Evolutionary conservation across 108 stramenopile species (phyloP).

Genomic region (Skeletonema grethae): DNA sequence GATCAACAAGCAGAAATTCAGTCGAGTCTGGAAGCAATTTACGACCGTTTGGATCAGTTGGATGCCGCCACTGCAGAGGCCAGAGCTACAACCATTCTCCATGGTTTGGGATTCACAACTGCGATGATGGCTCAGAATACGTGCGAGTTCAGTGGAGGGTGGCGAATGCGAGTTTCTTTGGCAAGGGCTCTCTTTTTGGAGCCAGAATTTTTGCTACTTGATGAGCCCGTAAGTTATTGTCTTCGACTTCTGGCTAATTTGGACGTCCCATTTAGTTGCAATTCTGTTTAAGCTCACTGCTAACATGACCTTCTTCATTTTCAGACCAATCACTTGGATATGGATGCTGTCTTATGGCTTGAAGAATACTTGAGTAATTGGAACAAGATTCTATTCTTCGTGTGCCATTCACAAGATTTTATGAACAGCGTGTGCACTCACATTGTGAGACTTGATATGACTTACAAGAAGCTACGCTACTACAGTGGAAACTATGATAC

Average conservation of each 20-base stretch:
- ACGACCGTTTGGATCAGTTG: slow-evolving; percentile 95
- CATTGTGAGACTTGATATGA: slow-evolving; percentile 72
- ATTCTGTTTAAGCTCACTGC: neutral
- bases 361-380: slow-evolving; percentile 75
- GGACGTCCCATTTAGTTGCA: neutral
- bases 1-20: slow-evolving; percentile 79
- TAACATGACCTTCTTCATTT: neutral
- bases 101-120: slow-evolving; percentile 95
- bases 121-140: slow-evolving; percentile 94
- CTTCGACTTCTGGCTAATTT: slow-evolving; percentile 51
- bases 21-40: slow-evolving; percentile 79
- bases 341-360: slow-evolving; percentile 89
- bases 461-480: slow-evolving; percentile 59
- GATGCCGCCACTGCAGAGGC: slow-evolving; percentile 96
- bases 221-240: slow-evolving; percentile 88
- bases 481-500: slow-evolving; percentile 74
- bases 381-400: slow-evolving; percentile 84
- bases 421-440: slow-evolving; percentile 93
- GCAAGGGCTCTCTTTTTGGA: slow-evolving; percentile 78
- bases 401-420: slow-evolving; percentile 94
- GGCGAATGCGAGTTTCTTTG: slow-evolving; percentile 95
- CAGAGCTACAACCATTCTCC: slow-evolving; percentile 95
- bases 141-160: slow-evolving; percentile 96
- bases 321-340: slow-evolving; percentile 88
- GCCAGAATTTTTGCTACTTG: slow-evolving; percentile 93